phyloP scores from a whole-genome alignment of 148 eudicot genomes.

The Talinum fruticosum region DNA sequence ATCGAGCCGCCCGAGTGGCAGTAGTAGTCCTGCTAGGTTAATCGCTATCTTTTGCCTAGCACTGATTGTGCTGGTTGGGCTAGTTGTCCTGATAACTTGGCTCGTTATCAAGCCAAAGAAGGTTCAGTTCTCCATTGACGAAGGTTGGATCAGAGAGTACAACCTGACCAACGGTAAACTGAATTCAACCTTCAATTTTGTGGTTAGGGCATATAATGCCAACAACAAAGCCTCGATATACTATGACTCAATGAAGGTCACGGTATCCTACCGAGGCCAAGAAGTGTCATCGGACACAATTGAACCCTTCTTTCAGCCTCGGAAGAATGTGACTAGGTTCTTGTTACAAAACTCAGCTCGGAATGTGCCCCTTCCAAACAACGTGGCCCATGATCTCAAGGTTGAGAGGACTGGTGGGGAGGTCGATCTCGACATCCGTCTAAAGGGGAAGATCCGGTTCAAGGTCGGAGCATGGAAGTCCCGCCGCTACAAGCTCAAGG shows the following conservation, averaged over 20 bases:
- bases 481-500: conserved; percentile 42
- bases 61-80: conserved; percentile 49
- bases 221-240: conserved; percentile 48
- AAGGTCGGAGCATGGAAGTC: conserved; percentile 67
- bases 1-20: neutral
- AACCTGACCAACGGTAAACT: conserved; percentile 41
- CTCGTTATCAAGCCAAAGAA: conserved; percentile 48
- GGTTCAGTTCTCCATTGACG: conserved; percentile 52
- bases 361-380: conserved; percentile 24
- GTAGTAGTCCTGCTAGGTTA: conserved; percentile 12
- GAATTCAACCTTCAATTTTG: conserved; percentile 50
- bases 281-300: conserved; percentile 24
- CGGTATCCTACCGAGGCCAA: conserved; percentile 41
- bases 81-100: conserved; percentile 63
- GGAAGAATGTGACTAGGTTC: conserved; percentile 45
- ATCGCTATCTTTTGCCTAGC: conserved; percentile 37
- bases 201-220: conserved; percentile 51
- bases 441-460: conserved; percentile 48
- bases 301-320: conserved; percentile 54
- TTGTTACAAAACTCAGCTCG: conserved; percentile 31
- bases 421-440: conserved; percentile 43
- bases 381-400: conserved; percentile 33
- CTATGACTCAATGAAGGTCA: conserved; percentile 52
- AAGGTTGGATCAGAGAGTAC: conserved; percentile 49
- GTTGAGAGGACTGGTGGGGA: conserved; percentile 49